Base-by-base conservation (phyloP, 306 rosid genomes). In the Carpinus fangiana region DNA sequence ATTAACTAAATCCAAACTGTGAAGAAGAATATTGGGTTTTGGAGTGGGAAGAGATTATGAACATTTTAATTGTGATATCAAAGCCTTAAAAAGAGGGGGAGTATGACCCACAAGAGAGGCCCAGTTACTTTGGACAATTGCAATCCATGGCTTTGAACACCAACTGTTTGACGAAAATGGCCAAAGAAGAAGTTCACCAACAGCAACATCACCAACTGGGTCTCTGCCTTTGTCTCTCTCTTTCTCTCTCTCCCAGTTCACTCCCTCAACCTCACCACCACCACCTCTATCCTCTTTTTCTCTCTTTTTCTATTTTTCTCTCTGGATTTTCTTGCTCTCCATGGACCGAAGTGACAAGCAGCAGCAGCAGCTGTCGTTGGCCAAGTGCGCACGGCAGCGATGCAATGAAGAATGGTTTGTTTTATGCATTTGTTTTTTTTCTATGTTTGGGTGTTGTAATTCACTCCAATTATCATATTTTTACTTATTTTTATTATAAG, bases 341-440 rank as follows among this genome's bases (percentile, higher is more conserved):
- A 91, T 95, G 98, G 98, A 92, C 88, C 90, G 96, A 68, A 73
- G 81, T 81, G 90, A 90, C 82, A 90, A 85, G 81, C 94, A 82
- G 57, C 97, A 84, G 68, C 92, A 89, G 61, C 96, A 92, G 81
- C 78, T 85, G 78, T 88, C 98, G 65, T 73, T 87, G 85, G 82
- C 92, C 46, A 93, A 91, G 93, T 87, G 85, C 76, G 85, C 89
- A 8, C 81, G 92, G 78, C 98, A 91, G 61, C 83, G 93, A 76
- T 88, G 82, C 93, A 91, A 84, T 72, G 99, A 96, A 89, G 99
- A 96, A 89, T 96, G 99, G 99, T 96, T 85, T 76, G 91, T 87
- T 83, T 84, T 52, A 52, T 76, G 28, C 46, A 79, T 72, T 13
- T 31, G 34, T 31, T 59, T 65, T 21, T 28, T 51, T 31, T 76